These are phyloP conservation scores for Sporothrix pseudoabietina DNA, from an alignment of 2,329 filamentous ascomycete genomes.

Conservation along the genomic window DNA sequence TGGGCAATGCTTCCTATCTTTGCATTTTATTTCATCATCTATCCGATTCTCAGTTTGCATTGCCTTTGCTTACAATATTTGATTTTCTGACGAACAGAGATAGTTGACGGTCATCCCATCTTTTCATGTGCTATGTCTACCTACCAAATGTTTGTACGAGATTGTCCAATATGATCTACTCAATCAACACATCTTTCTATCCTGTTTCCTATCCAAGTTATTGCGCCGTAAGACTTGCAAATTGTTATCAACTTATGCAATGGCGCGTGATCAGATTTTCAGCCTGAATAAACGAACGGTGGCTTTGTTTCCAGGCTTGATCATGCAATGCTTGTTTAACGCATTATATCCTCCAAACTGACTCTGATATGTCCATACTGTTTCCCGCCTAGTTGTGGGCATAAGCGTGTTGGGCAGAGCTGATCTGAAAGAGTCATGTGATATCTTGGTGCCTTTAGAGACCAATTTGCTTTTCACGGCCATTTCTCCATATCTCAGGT, in stretches of 20 bases:
- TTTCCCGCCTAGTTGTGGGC: too few species aligned
- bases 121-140: neutral
- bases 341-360: neutral
- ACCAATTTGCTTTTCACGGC: too few species aligned
- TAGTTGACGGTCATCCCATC: neutral
- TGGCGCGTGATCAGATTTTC: neutral
- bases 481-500: too few species aligned
- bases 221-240: neutral
- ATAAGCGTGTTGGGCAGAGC: too few species aligned
- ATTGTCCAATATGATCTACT: neutral
- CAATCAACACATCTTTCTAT: neutral
- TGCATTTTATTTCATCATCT: neutral
- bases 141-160: neutral
- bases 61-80: neutral
- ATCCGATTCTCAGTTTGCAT: neutral
- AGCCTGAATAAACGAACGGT: neutral
- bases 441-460: too few species aligned
- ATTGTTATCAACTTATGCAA: neutral
- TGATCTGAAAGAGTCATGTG: too few species aligned
- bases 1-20: neutral
- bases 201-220: neutral
- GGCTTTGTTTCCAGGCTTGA: neutral
- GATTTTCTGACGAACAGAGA: neutral
- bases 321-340: neutral
- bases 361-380: neutral